Conservation (phyloP, 2,329 filamentous ascomycete genomes). For the Akanthomyces muscarius region DNA sequence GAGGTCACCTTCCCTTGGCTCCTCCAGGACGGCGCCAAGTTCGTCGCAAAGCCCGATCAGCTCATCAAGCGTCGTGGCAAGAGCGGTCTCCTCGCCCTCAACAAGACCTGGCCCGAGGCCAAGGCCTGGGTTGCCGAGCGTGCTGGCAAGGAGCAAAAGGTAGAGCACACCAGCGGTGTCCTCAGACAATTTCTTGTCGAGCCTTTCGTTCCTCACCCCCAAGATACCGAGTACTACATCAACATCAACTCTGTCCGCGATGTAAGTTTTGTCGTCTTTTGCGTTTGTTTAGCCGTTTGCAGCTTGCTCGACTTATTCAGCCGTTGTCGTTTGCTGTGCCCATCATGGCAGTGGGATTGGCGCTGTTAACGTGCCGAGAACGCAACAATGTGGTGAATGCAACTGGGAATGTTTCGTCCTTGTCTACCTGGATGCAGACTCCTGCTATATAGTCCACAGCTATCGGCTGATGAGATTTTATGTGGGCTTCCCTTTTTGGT, state of each 20-base stretch:
- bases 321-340: neutral
- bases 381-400: neutral
- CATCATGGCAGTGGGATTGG: neutral
- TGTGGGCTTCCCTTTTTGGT: constrained; percentile 17
- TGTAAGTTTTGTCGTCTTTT: constrained; percentile 60
- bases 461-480: constrained; percentile 2
- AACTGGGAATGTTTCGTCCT: neutral
- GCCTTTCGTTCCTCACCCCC: constrained; percentile 94
- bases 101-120: constrained; percentile 95
- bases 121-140: constrained; percentile 90
- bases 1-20: constrained; percentile 98
- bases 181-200: constrained; percentile 96
- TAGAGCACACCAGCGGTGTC: constrained; percentile 85
- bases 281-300: constrained; percentile 21
- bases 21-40: constrained; percentile 75
- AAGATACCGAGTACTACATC: constrained; percentile 98
- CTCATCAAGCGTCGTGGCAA: constrained; percentile 99
- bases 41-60: constrained; percentile 99
- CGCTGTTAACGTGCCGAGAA: neutral
- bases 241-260: constrained; percentile 99
- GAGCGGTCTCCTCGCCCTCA: constrained; percentile 91
- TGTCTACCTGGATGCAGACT: neutral
- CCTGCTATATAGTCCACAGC: constrained; percentile 5
- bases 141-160: constrained; percentile 86
- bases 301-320: constrained; percentile 9